Evolutionary conservation across 2,329 filamentous ascomycete genomes (phyloP).

Genomic region (Aspergillus sp.): DNA sequence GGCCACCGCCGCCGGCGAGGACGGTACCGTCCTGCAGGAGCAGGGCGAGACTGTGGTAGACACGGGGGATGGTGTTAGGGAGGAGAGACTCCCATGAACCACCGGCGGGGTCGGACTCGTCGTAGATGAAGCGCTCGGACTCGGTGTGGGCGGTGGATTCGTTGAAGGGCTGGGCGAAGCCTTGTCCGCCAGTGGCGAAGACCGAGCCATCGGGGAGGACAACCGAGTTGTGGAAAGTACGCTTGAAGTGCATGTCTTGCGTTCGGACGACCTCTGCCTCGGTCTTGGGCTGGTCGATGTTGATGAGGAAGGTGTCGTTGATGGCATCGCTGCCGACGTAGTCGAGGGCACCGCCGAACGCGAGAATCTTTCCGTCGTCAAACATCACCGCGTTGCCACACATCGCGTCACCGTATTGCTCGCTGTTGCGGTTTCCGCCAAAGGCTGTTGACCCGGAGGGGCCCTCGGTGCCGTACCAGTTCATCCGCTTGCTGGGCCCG

Average conservation of each 20-base stretch:
- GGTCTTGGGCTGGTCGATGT: constrained; percentile 36
- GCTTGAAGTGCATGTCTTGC: constrained; percentile 42
- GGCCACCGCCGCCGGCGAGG: constrained; percentile 53
- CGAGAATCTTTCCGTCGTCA: constrained; percentile 34
- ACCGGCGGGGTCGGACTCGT: no score
- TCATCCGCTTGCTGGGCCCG: constrained; percentile 54
- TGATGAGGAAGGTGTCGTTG: constrained; percentile 51
- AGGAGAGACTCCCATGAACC: neutral
- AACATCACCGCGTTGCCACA: constrained; percentile 17
- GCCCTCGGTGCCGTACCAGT: constrained; percentile 55
- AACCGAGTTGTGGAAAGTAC: constrained; percentile 49
- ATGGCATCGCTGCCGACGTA: constrained; percentile 38
- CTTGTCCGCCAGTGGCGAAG: constrained; percentile 50
- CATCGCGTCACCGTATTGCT: constrained; percentile 5
- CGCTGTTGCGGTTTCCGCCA: no score
- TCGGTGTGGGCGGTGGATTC: constrained; percentile 44
- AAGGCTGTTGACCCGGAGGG: neutral
- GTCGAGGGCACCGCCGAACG: constrained; percentile 10
- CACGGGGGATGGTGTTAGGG: constrained; percentile 23
- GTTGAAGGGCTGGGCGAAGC: constrained; percentile 44
- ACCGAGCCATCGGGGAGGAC: constrained; percentile 52
- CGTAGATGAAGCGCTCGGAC: constrained; percentile 36
- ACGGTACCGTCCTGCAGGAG: constrained; percentile 54
- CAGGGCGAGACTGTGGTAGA: constrained; percentile 52
- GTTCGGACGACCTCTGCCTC: neutral